A percentile compares a stretch with the other conserved stretches of the same genome.
phyloP scores from a whole-genome alignment of 1,284 basidiomycete species.

The Inonotus obliquus region DNA sequence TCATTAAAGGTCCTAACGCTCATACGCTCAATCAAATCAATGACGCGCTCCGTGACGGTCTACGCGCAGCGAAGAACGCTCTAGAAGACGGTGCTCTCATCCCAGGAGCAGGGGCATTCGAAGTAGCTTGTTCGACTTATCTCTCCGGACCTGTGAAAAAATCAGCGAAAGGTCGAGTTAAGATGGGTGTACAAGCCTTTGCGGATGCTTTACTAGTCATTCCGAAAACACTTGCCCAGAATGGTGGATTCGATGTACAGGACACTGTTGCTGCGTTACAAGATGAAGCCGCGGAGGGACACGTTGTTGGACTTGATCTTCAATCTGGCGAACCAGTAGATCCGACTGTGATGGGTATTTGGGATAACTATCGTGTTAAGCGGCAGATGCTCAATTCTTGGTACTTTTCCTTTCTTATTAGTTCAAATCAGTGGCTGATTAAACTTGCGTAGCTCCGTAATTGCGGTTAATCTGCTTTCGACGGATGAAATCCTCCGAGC shows the following conservation, averaged over 20 bases:
- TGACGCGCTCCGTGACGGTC: slow-evolving; percentile 94
- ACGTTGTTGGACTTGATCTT: slow-evolving; percentile 87
- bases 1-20: slow-evolving; percentile 98
- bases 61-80: slow-evolving; percentile 96
- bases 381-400: slow-evolving; percentile 97
- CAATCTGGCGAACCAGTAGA: slow-evolving; percentile 96
- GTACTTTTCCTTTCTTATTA: slow-evolving; percentile 40
- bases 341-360: slow-evolving; percentile 91
- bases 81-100: slow-evolving; percentile 88
- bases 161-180: slow-evolving; percentile 89
- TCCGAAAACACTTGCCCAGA: slow-evolving; percentile 94
- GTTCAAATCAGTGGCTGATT: slow-evolving; percentile 19
- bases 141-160: slow-evolving; percentile 80
- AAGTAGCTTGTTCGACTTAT: slow-evolving; percentile 89
- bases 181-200: slow-evolving; percentile 97
- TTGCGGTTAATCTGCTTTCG: slow-evolving; percentile 92
- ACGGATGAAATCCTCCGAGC: slow-evolving; percentile 96
- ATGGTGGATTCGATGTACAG: slow-evolving; percentile 97
- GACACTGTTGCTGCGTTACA: slow-evolving; percentile 91
- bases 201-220: slow-evolving; percentile 94
- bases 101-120: slow-evolving; percentile 96
- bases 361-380: slow-evolving; percentile 99
- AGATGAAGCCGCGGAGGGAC: slow-evolving; percentile 92
- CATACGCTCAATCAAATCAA: slow-evolving; percentile 97
- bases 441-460: slow-evolving; percentile 73